A percentile compares a stretch with the other conserved stretches of the same genome.
These are phyloP conservation scores for Annona squamosa DNA, from an alignment of 164 flowering plant genomes.

Conservation along the genomic window DNA sequence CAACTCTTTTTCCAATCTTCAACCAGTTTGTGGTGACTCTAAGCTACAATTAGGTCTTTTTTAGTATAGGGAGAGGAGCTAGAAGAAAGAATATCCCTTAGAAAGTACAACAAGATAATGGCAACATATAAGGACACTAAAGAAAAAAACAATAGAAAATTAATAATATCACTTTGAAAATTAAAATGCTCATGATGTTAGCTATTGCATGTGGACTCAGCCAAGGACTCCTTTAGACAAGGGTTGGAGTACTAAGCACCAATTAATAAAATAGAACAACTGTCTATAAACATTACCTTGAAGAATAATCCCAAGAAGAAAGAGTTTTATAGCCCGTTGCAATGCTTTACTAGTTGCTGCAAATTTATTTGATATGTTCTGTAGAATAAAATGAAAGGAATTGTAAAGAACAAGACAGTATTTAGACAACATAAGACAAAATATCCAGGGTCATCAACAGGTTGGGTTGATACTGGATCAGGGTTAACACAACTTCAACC, in stretches of 20 bases:
- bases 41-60: too few relatives aligned
- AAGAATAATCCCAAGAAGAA: constrained; percentile 56
- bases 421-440: too few relatives aligned
- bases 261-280: not conserved
- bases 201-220: not conserved
- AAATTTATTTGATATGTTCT: constrained; percentile 42
- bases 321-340: constrained; percentile 39
- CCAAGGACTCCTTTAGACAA: not conserved
- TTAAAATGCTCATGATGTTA: not conserved
- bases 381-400: constrained; percentile 12
- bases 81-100: too few relatives aligned
- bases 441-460: too few relatives aligned
- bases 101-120: not conserved
- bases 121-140: not conserved
- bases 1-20: too few relatives aligned
- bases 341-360: constrained; percentile 49
- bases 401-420: not conserved
- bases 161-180: not conserved
- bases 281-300: constrained; percentile 42
- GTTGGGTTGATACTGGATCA: too few relatives aligned
- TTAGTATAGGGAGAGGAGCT: too few relatives aligned
- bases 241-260: not conserved
- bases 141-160: not conserved
- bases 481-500: too few relatives aligned
- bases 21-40: too few relatives aligned